Conservation (phyloP, 2,329 filamentous ascomycete genomes). For the Colletotrichum viniferum region DNA sequence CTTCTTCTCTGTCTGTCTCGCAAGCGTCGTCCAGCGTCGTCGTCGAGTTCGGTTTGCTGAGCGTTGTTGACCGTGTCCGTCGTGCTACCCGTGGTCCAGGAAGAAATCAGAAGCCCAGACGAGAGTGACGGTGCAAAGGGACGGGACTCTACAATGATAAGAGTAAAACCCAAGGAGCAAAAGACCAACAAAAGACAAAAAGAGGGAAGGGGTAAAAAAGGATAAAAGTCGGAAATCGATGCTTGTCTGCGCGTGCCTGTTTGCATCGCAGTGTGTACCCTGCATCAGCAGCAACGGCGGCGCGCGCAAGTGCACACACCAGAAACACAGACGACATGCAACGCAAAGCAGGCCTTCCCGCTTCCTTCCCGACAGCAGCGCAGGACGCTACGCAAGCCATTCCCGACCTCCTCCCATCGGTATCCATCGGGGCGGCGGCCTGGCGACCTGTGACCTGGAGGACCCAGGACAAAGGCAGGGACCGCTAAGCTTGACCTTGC, state of each 20-base stretch:
- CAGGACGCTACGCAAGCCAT: slow-evolving; percentile 12
- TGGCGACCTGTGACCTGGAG: not conserved
- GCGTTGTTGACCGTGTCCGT: not conserved
- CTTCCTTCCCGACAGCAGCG: slow-evolving; percentile 1
- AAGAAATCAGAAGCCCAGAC: not conserved
- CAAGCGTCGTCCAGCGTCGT: not conserved
- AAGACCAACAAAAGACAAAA: not conserved
- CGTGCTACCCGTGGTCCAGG: not conserved
- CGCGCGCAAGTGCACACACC: slow-evolving; percentile 13
- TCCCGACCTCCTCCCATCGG: not conserved
- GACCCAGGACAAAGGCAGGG: not conserved
- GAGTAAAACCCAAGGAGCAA: not conserved
- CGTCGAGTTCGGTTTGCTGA: not conserved
- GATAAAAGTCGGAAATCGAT: slow-evolving; percentile 9
- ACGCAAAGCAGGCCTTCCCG: slow-evolving; percentile 19
- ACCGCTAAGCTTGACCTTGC: slow-evolving; percentile 13
- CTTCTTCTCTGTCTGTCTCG: not conserved
- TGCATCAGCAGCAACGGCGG: not conserved
- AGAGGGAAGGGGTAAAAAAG: not conserved
- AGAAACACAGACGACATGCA: slow-evolving; percentile 20
- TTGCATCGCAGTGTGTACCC: not conserved
- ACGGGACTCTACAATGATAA: not conserved
- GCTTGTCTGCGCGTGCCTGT: not conserved
- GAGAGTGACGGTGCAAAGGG: not conserved
- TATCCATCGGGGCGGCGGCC: not conserved